Evolutionary conservation across 345 rosid genomes (phyloP).

Genomic region (Citrus unshiu): DNA sequence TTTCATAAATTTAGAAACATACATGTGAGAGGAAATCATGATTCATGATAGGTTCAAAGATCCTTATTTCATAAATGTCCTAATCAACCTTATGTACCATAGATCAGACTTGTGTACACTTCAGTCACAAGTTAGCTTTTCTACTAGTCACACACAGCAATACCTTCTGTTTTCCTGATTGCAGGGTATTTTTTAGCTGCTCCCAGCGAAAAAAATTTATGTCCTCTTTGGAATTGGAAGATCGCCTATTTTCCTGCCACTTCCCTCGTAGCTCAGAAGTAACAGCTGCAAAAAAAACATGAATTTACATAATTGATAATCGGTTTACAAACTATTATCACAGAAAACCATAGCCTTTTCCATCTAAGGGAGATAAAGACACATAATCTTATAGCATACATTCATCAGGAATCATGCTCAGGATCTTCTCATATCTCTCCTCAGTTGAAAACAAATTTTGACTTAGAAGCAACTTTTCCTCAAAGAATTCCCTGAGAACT

Average conservation of each 20-base stretch:
- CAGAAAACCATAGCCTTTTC: neutral
- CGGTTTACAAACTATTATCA: neutral
- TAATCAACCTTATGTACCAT: neutral
- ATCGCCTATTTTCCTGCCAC: conserved; percentile 65
- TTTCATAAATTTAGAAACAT: neutral
- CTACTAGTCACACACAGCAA: neutral
- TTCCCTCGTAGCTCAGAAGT: conserved; percentile 75
- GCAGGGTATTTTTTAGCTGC: conserved; percentile 65
- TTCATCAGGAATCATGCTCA: conserved; percentile 83
- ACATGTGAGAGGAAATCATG: neutral
- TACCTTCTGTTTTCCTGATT: conserved; percentile 78
- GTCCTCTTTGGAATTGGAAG: conserved; percentile 63
- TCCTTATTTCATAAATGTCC: neutral
- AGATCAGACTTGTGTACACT: neutral
- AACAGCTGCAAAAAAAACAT: conserved; percentile 41
- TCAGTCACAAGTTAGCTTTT: neutral
- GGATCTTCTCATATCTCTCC: conserved; percentile 81
- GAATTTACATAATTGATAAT: neutral
- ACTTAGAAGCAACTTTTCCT: conserved; percentile 57
- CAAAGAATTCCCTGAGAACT: conserved; percentile 67
- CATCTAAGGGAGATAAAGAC: neutral
- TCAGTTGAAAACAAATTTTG: conserved; percentile 64
- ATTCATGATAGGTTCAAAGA: neutral
- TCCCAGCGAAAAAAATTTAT: conserved; percentile 70
- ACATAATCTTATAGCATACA: conserved; percentile 31